phyloP scores from a whole-genome alignment of 768 basidiomycete species.

The Aureoboletus auriporus region DNA sequence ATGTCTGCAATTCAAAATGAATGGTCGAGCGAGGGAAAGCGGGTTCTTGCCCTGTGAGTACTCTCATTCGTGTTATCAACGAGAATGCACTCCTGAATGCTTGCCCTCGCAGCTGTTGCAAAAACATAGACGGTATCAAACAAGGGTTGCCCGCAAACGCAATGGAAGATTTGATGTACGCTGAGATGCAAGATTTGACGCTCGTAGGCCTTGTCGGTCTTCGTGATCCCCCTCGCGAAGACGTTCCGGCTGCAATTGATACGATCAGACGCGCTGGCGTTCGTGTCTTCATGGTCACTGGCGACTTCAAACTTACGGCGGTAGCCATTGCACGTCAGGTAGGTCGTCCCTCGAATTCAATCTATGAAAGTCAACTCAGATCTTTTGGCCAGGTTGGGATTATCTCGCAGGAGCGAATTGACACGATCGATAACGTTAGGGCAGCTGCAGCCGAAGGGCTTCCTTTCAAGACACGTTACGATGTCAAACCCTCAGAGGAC shows the following conservation, averaged over 20 bases:
- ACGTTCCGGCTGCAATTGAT: constrained; percentile 43
- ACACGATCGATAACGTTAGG: constrained; percentile 28
- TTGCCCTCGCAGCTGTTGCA: constrained; percentile 24
- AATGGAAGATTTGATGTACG: constrained; percentile 37
- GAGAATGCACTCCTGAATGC: neutral
- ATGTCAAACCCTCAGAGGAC: constrained; percentile 35
- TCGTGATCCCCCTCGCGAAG: constrained; percentile 54
- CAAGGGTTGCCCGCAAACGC: constrained; percentile 19
- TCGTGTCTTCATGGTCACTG: constrained; percentile 55
- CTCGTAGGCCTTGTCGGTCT: constrained; percentile 53
- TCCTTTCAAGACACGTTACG: constrained; percentile 12
- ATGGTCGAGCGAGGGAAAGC: constrained; percentile 48
- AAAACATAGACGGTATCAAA: constrained; percentile 20
- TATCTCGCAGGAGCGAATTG: constrained; percentile 37
- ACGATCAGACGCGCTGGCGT: constrained; percentile 49
- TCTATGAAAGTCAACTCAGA: neutral
- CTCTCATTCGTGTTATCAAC: neutral
- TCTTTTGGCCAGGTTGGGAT: constrained; percentile 36
- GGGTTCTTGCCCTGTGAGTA: constrained; percentile 45
- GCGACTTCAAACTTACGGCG: constrained; percentile 53
- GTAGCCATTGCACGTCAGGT: constrained; percentile 48
- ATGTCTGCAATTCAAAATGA: constrained; percentile 32
- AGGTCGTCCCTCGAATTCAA: constrained; percentile 7
- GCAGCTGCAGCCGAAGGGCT: constrained; percentile 11
- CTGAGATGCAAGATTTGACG: constrained; percentile 36